Base-by-base conservation (phyloP, 2,329 filamentous ascomycete genomes). In the Aspergillus neoniger region DNA sequence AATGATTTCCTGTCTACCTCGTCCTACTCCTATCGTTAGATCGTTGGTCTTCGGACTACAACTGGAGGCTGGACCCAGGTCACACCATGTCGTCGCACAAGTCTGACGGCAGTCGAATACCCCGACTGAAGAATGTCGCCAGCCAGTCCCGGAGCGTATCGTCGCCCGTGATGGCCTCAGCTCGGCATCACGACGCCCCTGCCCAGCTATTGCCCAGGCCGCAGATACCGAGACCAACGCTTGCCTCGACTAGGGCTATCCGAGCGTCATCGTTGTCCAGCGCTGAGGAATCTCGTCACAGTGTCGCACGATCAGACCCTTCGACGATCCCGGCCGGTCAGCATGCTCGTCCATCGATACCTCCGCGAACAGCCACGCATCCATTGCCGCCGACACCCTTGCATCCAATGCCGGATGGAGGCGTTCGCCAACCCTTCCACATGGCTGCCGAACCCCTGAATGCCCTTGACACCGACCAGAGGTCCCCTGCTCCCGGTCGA, bases 21-120 rank as follows among this genome's bases (percentile, higher is more conserved):
- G 59, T 65, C 57, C 63, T 62, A 63, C 65, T 61, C 65, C 62
- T 62, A 62, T 62, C 51, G 65, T 59, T 67, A 59, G 61, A 71
- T 69, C 62, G 62, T 59, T 68, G 65, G 66, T 70, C 65, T 67
- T 64, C 67, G 66, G 59, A 68, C 69, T 69, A 66, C 60, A 70
- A 61, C 66, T 65, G 63, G 67, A 64, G 63, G 63, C 63, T 68
- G 59, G 60, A 64, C 52, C 58, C 60, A 61, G 62, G 65, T 73
- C 69, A 57, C 68, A 74, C 65, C 63, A 79, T 79, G 77, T 69
- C 72, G 64, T 74, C 71, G 65, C 68, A 75, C 69, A 74, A 64
- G 65, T 63, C 65, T 65, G 70, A 70, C 63, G 69, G 67, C 50
- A 65, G 67, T 63, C 70, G 70, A 65, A 69, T 69, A 69, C 69